phyloP scores from a whole-genome alignment of 1,284 basidiomycete genomes.

The Ustilago nuda region DNA sequence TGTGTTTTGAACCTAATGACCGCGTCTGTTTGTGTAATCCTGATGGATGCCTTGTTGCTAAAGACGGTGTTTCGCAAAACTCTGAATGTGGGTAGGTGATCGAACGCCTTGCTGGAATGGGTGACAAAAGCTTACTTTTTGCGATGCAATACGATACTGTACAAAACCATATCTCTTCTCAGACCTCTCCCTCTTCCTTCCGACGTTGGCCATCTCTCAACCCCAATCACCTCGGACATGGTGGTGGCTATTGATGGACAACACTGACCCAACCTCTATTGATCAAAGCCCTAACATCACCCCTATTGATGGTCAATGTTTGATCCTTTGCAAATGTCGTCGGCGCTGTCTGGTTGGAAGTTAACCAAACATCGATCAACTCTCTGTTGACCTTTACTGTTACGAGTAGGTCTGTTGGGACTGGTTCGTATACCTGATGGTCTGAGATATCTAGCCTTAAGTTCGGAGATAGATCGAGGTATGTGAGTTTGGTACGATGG shows the following conservation, averaged over 20 bases:
- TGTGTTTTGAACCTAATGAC: not conserved
- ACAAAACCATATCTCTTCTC: not conserved
- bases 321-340: constrained; percentile 33
- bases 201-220: not conserved
- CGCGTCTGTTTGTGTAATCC: not conserved
- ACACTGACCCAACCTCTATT: constrained; percentile 34
- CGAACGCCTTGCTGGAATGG: no score
- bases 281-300: constrained; percentile 27
- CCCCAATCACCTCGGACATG: not conserved
- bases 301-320: constrained; percentile 30
- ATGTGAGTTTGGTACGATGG: constrained; percentile 23
- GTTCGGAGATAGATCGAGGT: constrained; percentile 18
- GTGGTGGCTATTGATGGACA: constrained; percentile 15
- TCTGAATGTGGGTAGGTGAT: no score
- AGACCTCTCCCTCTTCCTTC: no score
- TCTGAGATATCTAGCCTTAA: constrained; percentile 25
- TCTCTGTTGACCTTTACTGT: constrained; percentile 35
- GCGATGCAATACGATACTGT: not conserved
- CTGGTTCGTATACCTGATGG: constrained; percentile 20
- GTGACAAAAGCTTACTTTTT: not conserved
- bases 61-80: no score
- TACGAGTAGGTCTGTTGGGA: constrained; percentile 20
- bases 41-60: no score
- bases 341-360: constrained; percentile 13
- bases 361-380: constrained; percentile 33